These are phyloP conservation scores for Boeremia exigua DNA, from an alignment of 2,329 filamentous ascomycete genomes.

Conservation along the genomic window DNA sequence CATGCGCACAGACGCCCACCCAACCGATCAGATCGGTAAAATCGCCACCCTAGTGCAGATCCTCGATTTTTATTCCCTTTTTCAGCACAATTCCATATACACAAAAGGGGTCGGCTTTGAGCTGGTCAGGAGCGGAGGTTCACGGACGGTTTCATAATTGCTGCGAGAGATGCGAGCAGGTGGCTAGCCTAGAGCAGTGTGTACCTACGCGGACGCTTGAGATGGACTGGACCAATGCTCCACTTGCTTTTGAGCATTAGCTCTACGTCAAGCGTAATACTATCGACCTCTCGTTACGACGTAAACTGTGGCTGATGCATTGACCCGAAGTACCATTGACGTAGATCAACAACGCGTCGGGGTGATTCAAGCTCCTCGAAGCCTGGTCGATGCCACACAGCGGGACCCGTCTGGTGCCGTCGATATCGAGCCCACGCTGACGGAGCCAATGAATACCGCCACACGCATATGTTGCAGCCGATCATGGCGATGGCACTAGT, in stretches of 20 bases:
- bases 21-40: slow-evolving; percentile 4
- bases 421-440: slow-evolving; percentile 1
- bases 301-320: slow-evolving; percentile 20
- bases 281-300: not conserved
- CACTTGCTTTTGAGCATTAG: slow-evolving; percentile 3
- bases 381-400: slow-evolving; percentile 6
- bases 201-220: slow-evolving; percentile 2
- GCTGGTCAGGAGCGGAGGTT: not conserved
- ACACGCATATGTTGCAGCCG: slow-evolving; percentile 1
- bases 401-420: slow-evolving; percentile 17
- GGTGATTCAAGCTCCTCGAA: slow-evolving; percentile 7
- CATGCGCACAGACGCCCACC: slow-evolving; percentile 8
- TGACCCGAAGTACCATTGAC: slow-evolving; percentile 20
- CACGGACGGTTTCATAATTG: not conserved
- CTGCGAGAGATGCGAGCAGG: not conserved
- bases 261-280: slow-evolving; percentile 24
- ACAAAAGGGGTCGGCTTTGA: not conserved
- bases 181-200: slow-evolving; percentile 1
- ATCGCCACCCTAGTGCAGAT: slow-evolving; percentile 16
- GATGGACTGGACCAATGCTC: slow-evolving; percentile 8
- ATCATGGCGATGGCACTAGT: slow-evolving; percentile 3
- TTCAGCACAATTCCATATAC: slow-evolving; percentile 1
- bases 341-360: slow-evolving; percentile 19
- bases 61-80: not conserved
- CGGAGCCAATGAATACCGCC: slow-evolving; percentile 10